phyloP scores from a whole-genome alignment of 305 asterid genomes.

The Coffea humblotiana region DNA sequence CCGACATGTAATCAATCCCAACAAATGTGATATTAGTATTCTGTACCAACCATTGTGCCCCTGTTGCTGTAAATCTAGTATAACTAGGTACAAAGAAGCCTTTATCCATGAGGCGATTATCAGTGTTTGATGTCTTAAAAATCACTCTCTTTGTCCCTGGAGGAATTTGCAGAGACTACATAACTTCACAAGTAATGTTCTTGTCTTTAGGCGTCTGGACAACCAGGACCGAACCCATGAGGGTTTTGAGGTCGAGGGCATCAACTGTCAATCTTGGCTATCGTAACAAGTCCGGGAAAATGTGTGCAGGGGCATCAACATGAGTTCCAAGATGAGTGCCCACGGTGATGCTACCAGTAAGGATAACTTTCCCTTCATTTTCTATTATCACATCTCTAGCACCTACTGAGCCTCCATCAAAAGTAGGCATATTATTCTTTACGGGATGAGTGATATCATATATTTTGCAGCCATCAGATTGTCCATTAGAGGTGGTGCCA shows the following conservation, averaged over 20 bases:
- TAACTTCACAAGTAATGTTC: slow-evolving; percentile 82
- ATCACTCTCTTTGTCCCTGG: slow-evolving; percentile 76
- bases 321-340: slow-evolving; percentile 71
- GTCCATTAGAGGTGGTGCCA: too few species aligned
- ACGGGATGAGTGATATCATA: slow-evolving; percentile 62
- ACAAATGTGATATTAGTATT: slow-evolving; percentile 77
- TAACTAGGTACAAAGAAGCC: slow-evolving; percentile 66
- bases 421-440: slow-evolving; percentile 51
- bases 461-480: slow-evolving; percentile 42
- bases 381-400: slow-evolving; percentile 55
- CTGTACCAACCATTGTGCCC: slow-evolving; percentile 85
- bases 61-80: slow-evolving; percentile 85
- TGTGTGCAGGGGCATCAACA: slow-evolving; percentile 81
- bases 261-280: slow-evolving; percentile 64
- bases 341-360: slow-evolving; percentile 18
- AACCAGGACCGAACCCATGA: slow-evolving; percentile 71
- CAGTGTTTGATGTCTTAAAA: slow-evolving; percentile 83
- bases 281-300: slow-evolving; percentile 38
- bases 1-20: slow-evolving; percentile 89
- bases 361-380: slow-evolving; percentile 46
- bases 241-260: slow-evolving; percentile 62
- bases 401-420: slow-evolving; percentile 37
- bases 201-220: slow-evolving; percentile 78
- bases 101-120: slow-evolving; percentile 83
- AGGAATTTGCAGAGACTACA: slow-evolving; percentile 75